Base-by-base conservation (phyloP, 2,329 filamentous ascomycete genomes). In the Ciborinia camelliae region DNA sequence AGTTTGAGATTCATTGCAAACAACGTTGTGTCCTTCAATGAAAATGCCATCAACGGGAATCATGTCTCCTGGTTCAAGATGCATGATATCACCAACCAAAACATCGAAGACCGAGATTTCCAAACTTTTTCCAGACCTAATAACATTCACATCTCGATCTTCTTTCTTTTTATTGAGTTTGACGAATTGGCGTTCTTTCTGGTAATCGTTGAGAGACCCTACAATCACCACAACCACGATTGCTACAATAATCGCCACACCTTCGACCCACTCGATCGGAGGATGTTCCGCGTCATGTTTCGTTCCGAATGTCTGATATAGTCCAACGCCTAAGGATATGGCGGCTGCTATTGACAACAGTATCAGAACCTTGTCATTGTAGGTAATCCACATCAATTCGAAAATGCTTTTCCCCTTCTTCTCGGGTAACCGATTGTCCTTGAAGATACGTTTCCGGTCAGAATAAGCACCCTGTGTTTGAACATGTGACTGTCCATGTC, bases 111-210 rank as follows among this genome's bases (percentile, higher is more conserved):
- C 83, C 0, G 86, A 89, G 47, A 92, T 85, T 74, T 90, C 86
- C 68, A 83, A 81, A 0, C 86, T 86, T 70, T 82, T 86, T 37
- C 90, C 91, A 1, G 90, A 92, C n/a, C 91, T 87, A 60, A 90
- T 79, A 12, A 91, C 87, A 67, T 91, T 92, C 70, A 94, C 86
- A 58, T 84, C 79, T 39, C 90, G 84, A 72, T 92, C 87, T 58
- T 92, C 87, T 75, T 93, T 93, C 73, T 91, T 91, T 75, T 86
- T 86, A 76, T 92, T 92, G 66, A 93, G 79, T 75, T 91, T 91
- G 47, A 90, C 88, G 71, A 93, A 93, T 72, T 91, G 89, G 53
- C 88, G 83, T 74, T 92, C 90, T 76, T 92, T 92, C 72, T 93
- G 90, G 83, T 87, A 93, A 73, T 93, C 90, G 69, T 92, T 93